Conservation (phyloP, 495 filamentous ascomycete species). For the Tuber umbilicatum region DNA sequence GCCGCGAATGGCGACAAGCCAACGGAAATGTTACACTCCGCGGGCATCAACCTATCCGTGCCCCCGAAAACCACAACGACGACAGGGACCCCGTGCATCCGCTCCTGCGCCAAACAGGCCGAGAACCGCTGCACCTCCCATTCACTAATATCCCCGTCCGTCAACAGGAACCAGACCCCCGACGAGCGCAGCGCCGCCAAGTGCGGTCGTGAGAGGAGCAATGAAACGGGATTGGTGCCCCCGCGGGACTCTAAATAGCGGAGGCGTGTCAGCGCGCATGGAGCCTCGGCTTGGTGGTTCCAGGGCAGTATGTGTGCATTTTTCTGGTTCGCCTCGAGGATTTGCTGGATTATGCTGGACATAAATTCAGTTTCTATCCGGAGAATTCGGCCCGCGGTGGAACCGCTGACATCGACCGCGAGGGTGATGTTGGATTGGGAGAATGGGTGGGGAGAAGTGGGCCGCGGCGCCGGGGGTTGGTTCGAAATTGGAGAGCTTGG, state of each 20-base stretch:
- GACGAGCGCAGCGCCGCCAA: slow-evolving; percentile 23
- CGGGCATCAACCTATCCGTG: slow-evolving; percentile 14
- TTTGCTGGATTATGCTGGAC: slow-evolving; percentile 18
- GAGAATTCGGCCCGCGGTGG: slow-evolving; percentile 30
- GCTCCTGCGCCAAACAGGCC: slow-evolving; percentile 18
- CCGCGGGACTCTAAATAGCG: slow-evolving; percentile 12
- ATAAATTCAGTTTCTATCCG: slow-evolving; percentile 26
- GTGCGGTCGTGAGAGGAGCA: slow-evolving; percentile 25
- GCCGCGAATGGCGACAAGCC: slow-evolving; percentile 44
- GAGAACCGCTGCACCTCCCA: slow-evolving; percentile 26
- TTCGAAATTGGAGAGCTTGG: not conserved
- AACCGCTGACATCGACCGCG: slow-evolving; percentile 36
- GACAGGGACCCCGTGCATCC: slow-evolving; percentile 38
- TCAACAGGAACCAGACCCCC: slow-evolving; percentile 41
- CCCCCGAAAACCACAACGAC: slow-evolving; percentile 37
- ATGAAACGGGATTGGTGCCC: slow-evolving; percentile 24
- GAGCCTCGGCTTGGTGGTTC: slow-evolving; percentile 14
- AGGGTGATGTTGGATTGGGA: slow-evolving; percentile 37
- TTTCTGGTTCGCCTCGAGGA: slow-evolving; percentile 5
- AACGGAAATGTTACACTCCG: slow-evolving; percentile 43
- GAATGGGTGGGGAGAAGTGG: slow-evolving; percentile 12
- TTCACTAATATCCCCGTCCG: slow-evolving; percentile 37
- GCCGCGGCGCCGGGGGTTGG: not conserved
- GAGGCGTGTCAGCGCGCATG: slow-evolving; percentile 16
- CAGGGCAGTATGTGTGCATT: slow-evolving; percentile 29